A percentile compares a stretch with the other conserved stretches of the same genome.
phyloP scores from a whole-genome alignment of 176 grass and related monocot genomes.

The Chrysopogon serrulatus region DNA sequence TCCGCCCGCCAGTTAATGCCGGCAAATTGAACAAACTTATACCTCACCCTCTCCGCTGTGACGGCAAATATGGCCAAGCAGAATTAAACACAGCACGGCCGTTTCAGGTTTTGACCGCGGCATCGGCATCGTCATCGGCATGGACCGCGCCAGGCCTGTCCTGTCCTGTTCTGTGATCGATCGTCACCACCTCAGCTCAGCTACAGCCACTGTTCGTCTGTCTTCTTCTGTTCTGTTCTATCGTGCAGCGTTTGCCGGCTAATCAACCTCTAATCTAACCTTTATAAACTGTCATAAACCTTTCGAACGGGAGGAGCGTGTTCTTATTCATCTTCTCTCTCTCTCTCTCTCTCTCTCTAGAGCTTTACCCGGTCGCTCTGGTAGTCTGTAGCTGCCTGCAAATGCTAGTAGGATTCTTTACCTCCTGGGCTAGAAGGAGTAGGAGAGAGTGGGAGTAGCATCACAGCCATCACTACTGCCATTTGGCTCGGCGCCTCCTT shows the following conservation, averaged over 20 bases:
- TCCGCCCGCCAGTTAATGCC: neutral
- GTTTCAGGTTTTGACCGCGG: neutral
- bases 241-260: neutral
- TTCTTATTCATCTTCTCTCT: neutral
- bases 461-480: conserved; percentile 23
- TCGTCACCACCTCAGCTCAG: neutral
- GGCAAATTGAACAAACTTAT: neutral
- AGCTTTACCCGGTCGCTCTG: neutral
- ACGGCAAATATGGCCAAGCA: neutral
- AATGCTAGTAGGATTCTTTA: conserved; percentile 15
- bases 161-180: neutral
- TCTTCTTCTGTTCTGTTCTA: neutral
- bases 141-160: neutral
- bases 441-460: neutral
- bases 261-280: neutral
- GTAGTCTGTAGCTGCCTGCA: neutral
- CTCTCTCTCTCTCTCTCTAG: neutral
- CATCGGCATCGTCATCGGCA: neutral
- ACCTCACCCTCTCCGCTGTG: neutral
- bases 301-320: neutral
- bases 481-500: neutral
- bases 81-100: conserved; percentile 3
- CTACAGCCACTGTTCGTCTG: neutral
- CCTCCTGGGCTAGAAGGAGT: conserved; percentile 36
- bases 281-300: neutral